Percentiles rank a stretch among this genome's conserved stretches.
phyloP scores from a whole-genome alignment of 345 rosid species.

The Eutrema yunnanense region DNA sequence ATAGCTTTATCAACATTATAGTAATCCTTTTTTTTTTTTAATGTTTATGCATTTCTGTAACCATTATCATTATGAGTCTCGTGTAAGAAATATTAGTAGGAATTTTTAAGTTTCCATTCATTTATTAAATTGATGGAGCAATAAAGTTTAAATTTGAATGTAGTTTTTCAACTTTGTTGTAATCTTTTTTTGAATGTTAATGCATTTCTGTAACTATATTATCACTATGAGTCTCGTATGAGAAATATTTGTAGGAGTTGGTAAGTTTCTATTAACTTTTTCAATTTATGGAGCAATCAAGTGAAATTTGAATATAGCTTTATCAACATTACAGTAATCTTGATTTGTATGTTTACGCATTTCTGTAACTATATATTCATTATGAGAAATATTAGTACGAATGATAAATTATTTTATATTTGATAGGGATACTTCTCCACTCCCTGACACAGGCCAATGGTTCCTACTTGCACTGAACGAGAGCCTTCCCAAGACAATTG shows the following conservation, averaged over 20 bases:
- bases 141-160: background rate
- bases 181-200: background rate
- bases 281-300: too few relatives aligned
- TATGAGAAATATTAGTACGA: background rate
- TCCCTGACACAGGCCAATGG: constrained; percentile 97
- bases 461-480: constrained; percentile 78
- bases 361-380: background rate
- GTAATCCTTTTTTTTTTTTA: background rate
- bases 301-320: background rate
- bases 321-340: background rate
- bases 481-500: constrained; percentile 63
- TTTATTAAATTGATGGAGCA: too few relatives aligned
- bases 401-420: background rate
- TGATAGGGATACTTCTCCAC: constrained; percentile 64
- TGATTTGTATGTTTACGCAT: background rate
- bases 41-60: background rate
- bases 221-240: background rate
- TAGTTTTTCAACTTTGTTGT: background rate
- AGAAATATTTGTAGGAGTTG: background rate
- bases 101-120: too few relatives aligned
- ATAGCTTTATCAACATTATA: background rate
- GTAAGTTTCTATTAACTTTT: too few relatives aligned
- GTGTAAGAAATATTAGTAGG: too few relatives aligned
- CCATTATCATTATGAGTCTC: too few relatives aligned
- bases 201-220: too few relatives aligned